Evolutionary conservation across 192 early-diverging fungal genomes (phyloP), one percentile per base, ranked within the genome.

Genomic region (Backusella tuberculispora): DNA sequence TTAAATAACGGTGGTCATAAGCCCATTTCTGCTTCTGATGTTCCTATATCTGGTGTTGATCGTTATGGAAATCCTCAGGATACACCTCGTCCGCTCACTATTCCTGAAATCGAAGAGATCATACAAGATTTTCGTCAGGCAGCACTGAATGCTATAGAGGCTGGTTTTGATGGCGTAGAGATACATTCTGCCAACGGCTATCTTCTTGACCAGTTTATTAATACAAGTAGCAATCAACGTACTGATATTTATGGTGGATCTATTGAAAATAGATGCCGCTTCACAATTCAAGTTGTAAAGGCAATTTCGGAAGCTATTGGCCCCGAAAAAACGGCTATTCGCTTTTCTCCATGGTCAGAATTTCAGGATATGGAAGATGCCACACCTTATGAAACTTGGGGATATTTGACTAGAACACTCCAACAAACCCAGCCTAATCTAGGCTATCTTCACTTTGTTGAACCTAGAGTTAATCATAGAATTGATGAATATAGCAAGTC

Each of bases 151-250:
- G 93, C 97, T 0, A 80, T 87, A 29, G 82, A 86, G 60, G 95
- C 96, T 10, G 95, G 94, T 3, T 94, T 96, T 78, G 94, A 98
- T 69, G 90, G 90, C 37, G 80, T 97, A 15, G 97, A 98, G 78
- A 83, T 98, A n/a, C 96, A 97, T 65, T 88, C 81, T 56, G 95
- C 97, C 0, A 93, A 98, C 77, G 97, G 97, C 10, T 98, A 96
- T 78, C 81, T 98, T 53, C 74, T 93, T 63, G 83, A 92, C 78
- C 84, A 91, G 80, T 96, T 97, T 76, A 73, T 95, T n/a, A 90
- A 88, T 29, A 89, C 92, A 1, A 50, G 91, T n/a, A 84, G 88
- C 48, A 97, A 98, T 83, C 66, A 87, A 21, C 90, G 97, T 69
- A 95, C 93, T 1, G 76, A 77, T 37, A 14, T 48, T 9, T 73